A percentile compares a stretch with the other conserved stretches of the same genome.
These are phyloP conservation scores for Exophiala sp. DNA, from an alignment of 2,329 filamentous ascomycete species.

Conservation along the genomic window DNA sequence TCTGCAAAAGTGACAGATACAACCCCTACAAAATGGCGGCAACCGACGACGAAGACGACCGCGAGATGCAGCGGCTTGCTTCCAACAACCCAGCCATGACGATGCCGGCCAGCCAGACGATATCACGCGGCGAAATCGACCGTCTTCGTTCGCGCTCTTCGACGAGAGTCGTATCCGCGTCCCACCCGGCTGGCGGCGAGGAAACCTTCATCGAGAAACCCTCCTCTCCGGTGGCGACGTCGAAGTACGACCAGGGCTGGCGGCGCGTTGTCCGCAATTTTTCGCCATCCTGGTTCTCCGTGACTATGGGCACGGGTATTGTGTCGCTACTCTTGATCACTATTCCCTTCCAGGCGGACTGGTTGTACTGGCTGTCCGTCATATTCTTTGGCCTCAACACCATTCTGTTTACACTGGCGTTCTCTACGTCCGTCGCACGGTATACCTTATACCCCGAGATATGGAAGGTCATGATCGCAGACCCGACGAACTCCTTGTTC, in stretches of 20 bases:
- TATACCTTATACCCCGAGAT: slow-evolving; percentile 65
- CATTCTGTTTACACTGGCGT: slow-evolving; percentile 48
- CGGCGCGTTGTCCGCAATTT: slow-evolving; percentile 38
- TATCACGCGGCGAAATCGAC: slow-evolving; percentile 5
- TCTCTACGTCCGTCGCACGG: slow-evolving; percentile 54
- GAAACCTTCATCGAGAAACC: background rate
- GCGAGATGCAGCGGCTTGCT: slow-evolving; percentile 19
- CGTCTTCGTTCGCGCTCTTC: slow-evolving; percentile 8
- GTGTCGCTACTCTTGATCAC: slow-evolving; percentile 61
- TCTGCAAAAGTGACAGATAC: background rate
- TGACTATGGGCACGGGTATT: slow-evolving; percentile 67
- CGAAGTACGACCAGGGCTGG: slow-evolving; percentile 39
- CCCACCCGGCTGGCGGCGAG: slow-evolving; percentile 3
- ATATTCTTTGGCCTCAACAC: slow-evolving; percentile 61
- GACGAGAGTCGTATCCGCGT: background rate
- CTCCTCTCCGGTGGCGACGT: background rate
- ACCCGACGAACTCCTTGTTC: slow-evolving; percentile 66
- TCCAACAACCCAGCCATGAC: slow-evolving; percentile 29
- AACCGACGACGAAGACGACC: slow-evolving; percentile 10
- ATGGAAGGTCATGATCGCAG: slow-evolving; percentile 62
- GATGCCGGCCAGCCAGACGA: slow-evolving; percentile 12
- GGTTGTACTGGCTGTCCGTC: slow-evolving; percentile 59
- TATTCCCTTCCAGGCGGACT: slow-evolving; percentile 58
- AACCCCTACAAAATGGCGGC: background rate
- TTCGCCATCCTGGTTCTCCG: slow-evolving; percentile 54